Percentiles rank a stretch among this genome's conserved stretches.
phyloP scores from a whole-genome alignment of 108 stramenopile species.

The Nitzschia putrida region DNA sequence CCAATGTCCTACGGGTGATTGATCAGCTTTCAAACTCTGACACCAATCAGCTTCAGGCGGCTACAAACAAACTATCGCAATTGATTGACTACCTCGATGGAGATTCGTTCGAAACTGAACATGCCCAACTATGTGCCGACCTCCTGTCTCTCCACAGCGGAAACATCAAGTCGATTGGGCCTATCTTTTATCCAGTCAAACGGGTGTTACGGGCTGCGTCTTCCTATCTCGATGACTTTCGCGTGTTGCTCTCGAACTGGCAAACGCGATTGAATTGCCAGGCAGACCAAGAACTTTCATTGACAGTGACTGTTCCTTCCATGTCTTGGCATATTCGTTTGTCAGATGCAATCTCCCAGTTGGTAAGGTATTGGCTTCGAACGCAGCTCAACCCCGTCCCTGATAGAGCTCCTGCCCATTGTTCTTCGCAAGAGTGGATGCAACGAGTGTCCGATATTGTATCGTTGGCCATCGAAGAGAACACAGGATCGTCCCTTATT shows the following conservation, averaged over 20 bases:
- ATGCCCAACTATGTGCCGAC: neutral
- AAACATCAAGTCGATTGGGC: neutral
- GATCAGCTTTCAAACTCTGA: neutral
- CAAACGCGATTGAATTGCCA: neutral
- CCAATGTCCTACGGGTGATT: conserved; percentile 4
- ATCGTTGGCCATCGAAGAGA: neutral
- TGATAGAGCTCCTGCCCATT: conserved; percentile 12
- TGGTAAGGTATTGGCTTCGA: conserved; percentile 37
- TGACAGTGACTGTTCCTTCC: neutral
- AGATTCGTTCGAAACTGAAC: too few species aligned
- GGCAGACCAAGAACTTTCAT: neutral
- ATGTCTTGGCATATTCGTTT: conserved; percentile 28
- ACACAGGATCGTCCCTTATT: too few species aligned
- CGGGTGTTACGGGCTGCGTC: conserved; percentile 28
- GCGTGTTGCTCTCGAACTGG: neutral
- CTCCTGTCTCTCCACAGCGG: neutral
- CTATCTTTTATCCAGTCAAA: conserved; percentile 1
- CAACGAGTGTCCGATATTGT: conserved; percentile 25
- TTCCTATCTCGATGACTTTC: conserved; percentile 26
- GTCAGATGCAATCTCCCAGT: conserved; percentile 28
- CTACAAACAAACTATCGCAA: neutral
- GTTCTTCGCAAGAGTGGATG: conserved; percentile 24
- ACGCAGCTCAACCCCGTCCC: conserved; percentile 36
- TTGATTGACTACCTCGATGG: neutral
- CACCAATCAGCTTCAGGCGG: neutral